These are phyloP conservation scores for Blastocystis sp. DNA, from an alignment of 352 stramenopile genomes.

Conservation along the genomic window DNA sequence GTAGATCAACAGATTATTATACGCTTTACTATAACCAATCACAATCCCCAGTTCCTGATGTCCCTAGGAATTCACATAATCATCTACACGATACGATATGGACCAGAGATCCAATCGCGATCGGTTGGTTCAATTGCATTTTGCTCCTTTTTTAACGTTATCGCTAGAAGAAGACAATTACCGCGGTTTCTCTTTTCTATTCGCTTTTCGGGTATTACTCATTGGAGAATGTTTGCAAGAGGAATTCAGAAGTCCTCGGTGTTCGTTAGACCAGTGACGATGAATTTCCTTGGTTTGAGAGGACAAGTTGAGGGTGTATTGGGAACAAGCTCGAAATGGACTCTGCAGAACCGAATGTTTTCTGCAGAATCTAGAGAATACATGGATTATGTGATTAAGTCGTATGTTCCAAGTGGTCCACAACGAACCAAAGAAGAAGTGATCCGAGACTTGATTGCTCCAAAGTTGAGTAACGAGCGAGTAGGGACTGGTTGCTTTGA, in stretches of 20 bases:
- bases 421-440: constrained; percentile 20
- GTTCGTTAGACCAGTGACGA: background rate
- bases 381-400: constrained; percentile 27
- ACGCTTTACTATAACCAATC: background rate
- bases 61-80: background rate
- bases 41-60: background rate
- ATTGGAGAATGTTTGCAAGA: background rate
- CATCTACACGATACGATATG: background rate
- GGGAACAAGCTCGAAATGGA: background rate
- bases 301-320: background rate
- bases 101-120: constrained; percentile 9
- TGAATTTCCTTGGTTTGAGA: background rate
- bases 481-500: background rate
- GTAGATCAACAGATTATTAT: background rate
- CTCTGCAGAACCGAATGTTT: background rate
- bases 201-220: background rate
- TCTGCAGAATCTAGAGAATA: constrained; percentile 2
- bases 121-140: background rate
- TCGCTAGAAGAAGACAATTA: background rate
- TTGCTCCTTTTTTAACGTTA: background rate
- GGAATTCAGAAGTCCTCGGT: background rate
- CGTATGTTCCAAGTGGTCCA: background rate
- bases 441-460: background rate
- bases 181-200: background rate
- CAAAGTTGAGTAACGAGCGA: constrained; percentile 37